Percentiles rank a stretch among this genome's conserved stretches.
These are phyloP conservation scores for Yamadazyma oceani DNA, from an alignment of 1,139 yeast genomes.

Conservation along the genomic window DNA sequence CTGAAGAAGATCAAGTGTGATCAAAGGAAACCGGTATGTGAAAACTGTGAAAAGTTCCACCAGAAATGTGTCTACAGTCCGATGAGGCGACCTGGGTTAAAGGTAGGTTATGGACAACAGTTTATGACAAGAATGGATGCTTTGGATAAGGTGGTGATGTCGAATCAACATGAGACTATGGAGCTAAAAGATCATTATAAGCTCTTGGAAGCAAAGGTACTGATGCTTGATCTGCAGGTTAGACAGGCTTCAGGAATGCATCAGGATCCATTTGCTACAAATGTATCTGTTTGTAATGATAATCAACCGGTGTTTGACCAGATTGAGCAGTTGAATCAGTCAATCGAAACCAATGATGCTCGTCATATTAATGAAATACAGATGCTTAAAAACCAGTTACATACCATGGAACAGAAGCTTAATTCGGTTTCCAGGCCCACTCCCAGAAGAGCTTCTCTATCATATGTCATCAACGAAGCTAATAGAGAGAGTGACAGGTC, in stretches of 20 bases:
- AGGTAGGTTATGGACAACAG: slow-evolving; percentile 30
- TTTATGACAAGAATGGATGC: slow-evolving; percentile 20
- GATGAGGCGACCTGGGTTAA: slow-evolving; percentile 31
- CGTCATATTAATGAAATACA: slow-evolving; percentile 10
- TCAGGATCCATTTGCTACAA: no score
- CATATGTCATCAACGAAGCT: background rate
- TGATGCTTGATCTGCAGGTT: background rate
- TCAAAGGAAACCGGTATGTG: slow-evolving; percentile 32
- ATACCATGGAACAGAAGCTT: slow-evolving; percentile 13
- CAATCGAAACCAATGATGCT: slow-evolving; percentile 12
- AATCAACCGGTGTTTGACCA: slow-evolving; percentile 1
- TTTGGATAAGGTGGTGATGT: slow-evolving; percentile 14
- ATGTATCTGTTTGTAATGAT: no score
- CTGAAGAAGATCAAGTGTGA: slow-evolving; percentile 36
- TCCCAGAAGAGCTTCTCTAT: background rate
- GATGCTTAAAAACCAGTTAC: slow-evolving; percentile 8
- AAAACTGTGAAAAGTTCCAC: slow-evolving; percentile 27
- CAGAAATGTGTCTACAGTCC: slow-evolving; percentile 28
- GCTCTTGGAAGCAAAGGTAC: slow-evolving; percentile 5
- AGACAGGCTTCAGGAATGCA: background rate
- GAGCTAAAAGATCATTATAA: slow-evolving; percentile 6
- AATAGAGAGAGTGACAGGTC: background rate
- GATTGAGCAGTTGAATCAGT: slow-evolving; percentile 15
- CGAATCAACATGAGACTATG: slow-evolving; percentile 5
- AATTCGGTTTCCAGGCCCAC: background rate